Percentiles rank a stretch among this genome's conserved stretches.
Evolutionary conservation across 192 early-diverging fungal species (phyloP).

Genomic region (Backusella tarrabulga): DNA sequence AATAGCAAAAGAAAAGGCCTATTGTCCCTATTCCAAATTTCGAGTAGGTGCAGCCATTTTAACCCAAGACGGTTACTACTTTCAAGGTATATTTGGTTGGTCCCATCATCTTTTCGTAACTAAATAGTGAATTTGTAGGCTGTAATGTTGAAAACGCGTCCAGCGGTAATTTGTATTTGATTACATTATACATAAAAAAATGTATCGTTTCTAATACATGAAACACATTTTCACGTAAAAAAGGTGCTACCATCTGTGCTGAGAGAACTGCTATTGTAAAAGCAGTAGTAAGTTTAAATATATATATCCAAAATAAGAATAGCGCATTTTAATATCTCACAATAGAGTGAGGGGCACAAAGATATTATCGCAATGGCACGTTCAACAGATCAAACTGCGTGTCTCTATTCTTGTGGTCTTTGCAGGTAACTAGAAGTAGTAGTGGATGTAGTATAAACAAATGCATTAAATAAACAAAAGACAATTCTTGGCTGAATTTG

Average conservation of each 20-base stretch:
- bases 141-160: slow-evolving; percentile 92
- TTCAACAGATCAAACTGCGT: slow-evolving; percentile 64
- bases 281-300: slow-evolving; percentile 65
- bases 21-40: slow-evolving; percentile 91
- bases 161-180: slow-evolving; percentile 50
- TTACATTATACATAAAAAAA: too few species aligned
- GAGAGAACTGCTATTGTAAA: slow-evolving; percentile 88
- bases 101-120: too few species aligned
- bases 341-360: slow-evolving; percentile 69
- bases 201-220: too few species aligned
- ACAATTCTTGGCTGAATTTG: slow-evolving; percentile 86
- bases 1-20: slow-evolving; percentile 67
- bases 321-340: background rate
- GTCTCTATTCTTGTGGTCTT: slow-evolving; percentile 37
- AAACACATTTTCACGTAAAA: too few species aligned
- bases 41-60: slow-evolving; percentile 87
- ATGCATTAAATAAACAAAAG: background rate
- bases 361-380: slow-evolving; percentile 76
- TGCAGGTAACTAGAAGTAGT: slow-evolving; percentile 24
- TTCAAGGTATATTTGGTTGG: background rate
- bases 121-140: slow-evolving; percentile 29
- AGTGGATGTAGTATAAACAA: background rate
- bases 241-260: slow-evolving; percentile 80
- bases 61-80: slow-evolving; percentile 51
- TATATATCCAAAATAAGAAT: background rate